Evolutionary conservation across 2,329 filamentous ascomycete genomes (phyloP).

Genomic region (Talaromyces piceae): DNA sequence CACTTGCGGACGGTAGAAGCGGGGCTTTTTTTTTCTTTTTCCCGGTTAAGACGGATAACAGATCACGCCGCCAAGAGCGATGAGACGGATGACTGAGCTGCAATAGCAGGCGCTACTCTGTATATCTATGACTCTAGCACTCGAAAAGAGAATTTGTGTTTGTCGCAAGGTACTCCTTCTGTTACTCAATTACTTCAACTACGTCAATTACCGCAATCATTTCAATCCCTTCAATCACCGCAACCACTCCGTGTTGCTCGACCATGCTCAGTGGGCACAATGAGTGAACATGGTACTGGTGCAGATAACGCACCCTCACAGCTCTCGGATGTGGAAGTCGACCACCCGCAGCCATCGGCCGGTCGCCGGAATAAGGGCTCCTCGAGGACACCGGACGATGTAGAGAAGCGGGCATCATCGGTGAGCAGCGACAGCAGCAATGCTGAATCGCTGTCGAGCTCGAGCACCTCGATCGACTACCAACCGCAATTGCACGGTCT

Average conservation of each 20-base stretch:
- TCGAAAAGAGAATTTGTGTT: no score
- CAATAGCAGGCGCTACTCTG: no score
- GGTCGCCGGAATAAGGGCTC: not conserved
- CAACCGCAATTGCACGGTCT: constrained; percentile 20
- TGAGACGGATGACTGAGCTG: not conserved
- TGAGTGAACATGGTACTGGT: not conserved
- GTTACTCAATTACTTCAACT: no score
- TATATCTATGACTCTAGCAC: no score
- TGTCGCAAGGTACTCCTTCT: no score
- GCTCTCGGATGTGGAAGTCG: not conserved
- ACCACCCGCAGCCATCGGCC: not conserved
- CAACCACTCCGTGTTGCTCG: not conserved
- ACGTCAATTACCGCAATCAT: no score
- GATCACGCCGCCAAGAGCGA: not conserved
- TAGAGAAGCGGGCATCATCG: not conserved
- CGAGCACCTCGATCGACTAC: constrained; percentile 19
- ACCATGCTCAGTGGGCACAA: not conserved
- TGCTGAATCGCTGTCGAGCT: not conserved
- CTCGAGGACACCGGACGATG: not conserved
- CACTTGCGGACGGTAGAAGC: not conserved
- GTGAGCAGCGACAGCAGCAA: not conserved
- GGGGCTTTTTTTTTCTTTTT: not conserved
- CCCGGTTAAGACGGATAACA: not conserved
- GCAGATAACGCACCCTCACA: not conserved
- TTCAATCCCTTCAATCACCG: no score